phyloP scores from a whole-genome alignment of 495 filamentous ascomycete genomes.

The Penicillium cinerascens region DNA sequence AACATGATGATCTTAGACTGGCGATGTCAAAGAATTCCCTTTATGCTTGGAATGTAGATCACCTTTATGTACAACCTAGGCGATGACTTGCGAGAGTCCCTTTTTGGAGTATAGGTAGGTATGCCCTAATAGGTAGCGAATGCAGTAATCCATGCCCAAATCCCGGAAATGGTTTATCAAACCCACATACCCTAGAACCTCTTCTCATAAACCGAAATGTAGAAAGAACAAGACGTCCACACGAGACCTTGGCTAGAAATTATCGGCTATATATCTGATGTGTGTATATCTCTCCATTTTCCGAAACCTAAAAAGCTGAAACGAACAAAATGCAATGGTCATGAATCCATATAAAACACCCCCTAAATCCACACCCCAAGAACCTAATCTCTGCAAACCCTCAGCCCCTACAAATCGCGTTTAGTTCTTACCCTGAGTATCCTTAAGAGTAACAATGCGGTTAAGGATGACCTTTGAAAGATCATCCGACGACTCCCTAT shows the following conservation, averaged over 20 bases:
- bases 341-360: constrained; percentile 17
- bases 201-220: not conserved
- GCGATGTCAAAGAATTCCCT: not conserved
- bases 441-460: constrained; percentile 89
- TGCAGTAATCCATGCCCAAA: no score
- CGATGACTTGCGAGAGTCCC: no score
- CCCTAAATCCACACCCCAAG: not conserved
- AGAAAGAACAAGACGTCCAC: no score
- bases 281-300: not conserved
- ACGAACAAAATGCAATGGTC: constrained; percentile 15
- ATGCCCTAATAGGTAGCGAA: not conserved
- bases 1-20: constrained; percentile 15
- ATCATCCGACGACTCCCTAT: constrained; percentile 72
- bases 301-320: constrained; percentile 1
- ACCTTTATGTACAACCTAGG: no score
- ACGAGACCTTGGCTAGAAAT: no score
- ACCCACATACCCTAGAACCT: no score
- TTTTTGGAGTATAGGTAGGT: no score
- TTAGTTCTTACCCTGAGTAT: constrained; percentile 40
- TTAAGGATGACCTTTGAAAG: constrained; percentile 70
- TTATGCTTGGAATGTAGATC: not conserved
- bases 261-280: not conserved
- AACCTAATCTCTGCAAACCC: not conserved
- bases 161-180: no score
- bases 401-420: not conserved